Percentiles rank a stretch among this genome's conserved stretches.
phyloP scores from a whole-genome alignment of 805 yeast species.

The Nakazawaea pomicola region DNA sequence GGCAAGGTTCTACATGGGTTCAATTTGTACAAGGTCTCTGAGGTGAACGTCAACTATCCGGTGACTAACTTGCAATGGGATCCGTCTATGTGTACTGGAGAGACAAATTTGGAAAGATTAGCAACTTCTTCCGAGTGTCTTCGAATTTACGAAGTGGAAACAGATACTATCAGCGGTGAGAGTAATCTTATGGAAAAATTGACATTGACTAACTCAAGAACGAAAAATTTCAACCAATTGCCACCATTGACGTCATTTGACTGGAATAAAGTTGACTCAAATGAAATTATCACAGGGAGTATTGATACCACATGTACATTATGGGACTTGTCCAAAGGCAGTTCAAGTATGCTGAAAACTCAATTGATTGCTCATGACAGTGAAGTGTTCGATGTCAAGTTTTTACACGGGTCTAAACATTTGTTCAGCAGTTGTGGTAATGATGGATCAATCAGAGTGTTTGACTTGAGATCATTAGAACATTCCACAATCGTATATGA shows the following conservation, averaged over 20 bases:
- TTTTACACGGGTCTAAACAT: slow-evolving; percentile 65
- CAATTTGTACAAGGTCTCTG: slow-evolving; percentile 44
- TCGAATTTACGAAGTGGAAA: slow-evolving; percentile 37
- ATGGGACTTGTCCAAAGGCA: slow-evolving; percentile 74
- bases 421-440: slow-evolving; percentile 91
- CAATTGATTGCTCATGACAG: slow-evolving; percentile 95
- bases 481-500: slow-evolving; percentile 95
- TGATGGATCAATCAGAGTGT: slow-evolving; percentile 91
- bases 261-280: slow-evolving; percentile 76
- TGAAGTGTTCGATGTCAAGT: slow-evolving; percentile 90
- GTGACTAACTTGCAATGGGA: slow-evolving; percentile 75
- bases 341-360: slow-evolving; percentile 65
- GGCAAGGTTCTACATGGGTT: slow-evolving; percentile 23
- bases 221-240: slow-evolving; percentile 43
- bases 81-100: slow-evolving; percentile 32
- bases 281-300: slow-evolving; percentile 72
- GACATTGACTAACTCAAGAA: slow-evolving; percentile 35
- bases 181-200: slow-evolving; percentile 31
- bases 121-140: slow-evolving; percentile 73
- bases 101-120: slow-evolving; percentile 34
- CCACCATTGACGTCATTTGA: slow-evolving; percentile 95
- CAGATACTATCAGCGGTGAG: slow-evolving; percentile 11
- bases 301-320: slow-evolving; percentile 96
- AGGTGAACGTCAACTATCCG: slow-evolving; percentile 57
- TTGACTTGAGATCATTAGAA: slow-evolving; percentile 83